Conservation (phyloP, 768 basidiomycete species). For the Dentipellis sp. region DNA sequence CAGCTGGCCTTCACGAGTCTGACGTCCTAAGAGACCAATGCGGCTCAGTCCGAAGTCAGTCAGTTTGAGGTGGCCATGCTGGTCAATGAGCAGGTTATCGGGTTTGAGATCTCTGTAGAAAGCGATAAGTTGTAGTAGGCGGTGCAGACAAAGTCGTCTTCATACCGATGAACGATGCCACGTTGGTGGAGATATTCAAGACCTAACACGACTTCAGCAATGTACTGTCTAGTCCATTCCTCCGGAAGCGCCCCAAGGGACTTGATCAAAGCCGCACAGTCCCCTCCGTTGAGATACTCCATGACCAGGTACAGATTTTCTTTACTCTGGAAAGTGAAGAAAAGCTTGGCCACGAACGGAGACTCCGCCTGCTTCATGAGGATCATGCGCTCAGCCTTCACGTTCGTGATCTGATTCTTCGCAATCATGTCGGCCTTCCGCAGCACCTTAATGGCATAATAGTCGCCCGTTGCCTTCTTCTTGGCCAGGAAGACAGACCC, state of each 20-base stretch:
- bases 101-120: conserved; percentile 84
- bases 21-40: conserved; percentile 96
- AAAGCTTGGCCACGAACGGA: conserved; percentile 95
- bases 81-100: conserved; percentile 95
- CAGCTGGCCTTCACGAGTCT: conserved; percentile 59
- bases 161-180: conserved; percentile 93
- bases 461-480: conserved; percentile 97
- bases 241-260: conserved; percentile 88
- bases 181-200: conserved; percentile 94
- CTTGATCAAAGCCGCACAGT: conserved; percentile 96
- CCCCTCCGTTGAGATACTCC: conserved; percentile 98
- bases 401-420: conserved; percentile 99
- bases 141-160: not conserved
- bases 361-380: conserved; percentile 99
- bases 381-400: conserved; percentile 99
- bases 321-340: conserved; percentile 99
- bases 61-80: conserved; percentile 92
- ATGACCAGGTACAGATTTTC: conserved; percentile 98
- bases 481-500: conserved; percentile 97
- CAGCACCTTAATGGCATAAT: conserved; percentile 99
- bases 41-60: conserved; percentile 97
- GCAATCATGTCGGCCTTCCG: conserved; percentile 99
- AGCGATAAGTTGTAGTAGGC: not conserved
- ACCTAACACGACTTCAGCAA: conserved; percentile 92
- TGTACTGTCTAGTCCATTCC: conserved; percentile 94